These are phyloP conservation scores for Xylaria acuta DNA, from an alignment of 495 filamentous ascomycete species.

Conservation along the genomic window DNA sequence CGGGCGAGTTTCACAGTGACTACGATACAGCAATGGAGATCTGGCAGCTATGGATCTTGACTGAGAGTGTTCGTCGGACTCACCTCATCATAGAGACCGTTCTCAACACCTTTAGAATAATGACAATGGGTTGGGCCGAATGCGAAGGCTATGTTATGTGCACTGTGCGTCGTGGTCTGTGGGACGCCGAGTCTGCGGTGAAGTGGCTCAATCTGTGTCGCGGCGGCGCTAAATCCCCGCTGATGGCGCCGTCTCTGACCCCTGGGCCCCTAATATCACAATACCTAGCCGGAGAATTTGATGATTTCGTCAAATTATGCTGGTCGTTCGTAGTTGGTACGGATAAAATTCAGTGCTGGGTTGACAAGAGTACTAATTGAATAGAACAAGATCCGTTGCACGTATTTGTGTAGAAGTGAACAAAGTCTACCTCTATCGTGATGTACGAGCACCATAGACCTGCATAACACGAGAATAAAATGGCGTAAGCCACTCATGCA, in stretches of 20 bases:
- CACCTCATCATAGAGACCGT: conserved; percentile 50
- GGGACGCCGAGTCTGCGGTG: conserved; percentile 42
- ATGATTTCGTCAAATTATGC: conserved; percentile 19
- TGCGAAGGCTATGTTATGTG: conserved; percentile 50
- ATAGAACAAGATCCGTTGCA: not conserved
- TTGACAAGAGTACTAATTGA: conserved; percentile 16
- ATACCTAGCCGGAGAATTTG: conserved; percentile 15
- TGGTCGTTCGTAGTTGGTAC: conserved; percentile 24
- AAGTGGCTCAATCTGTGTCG: conserved; percentile 34
- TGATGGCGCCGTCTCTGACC: conserved; percentile 15
- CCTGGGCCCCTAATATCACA: conserved; percentile 23
- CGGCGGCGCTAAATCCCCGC: not conserved
- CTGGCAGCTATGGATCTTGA: conserved; percentile 54
- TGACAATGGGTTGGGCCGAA: conserved; percentile 48
- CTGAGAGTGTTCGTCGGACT: conserved; percentile 51
- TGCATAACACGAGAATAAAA: too few species aligned
- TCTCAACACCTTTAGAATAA: conserved; percentile 48
- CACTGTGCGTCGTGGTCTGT: conserved; percentile 46
- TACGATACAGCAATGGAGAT: conserved; percentile 41
- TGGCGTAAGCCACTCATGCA: too few species aligned
- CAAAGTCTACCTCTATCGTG: not conserved
- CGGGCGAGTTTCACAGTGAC: conserved; percentile 27
- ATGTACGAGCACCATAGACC: not conserved
- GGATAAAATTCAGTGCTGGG: conserved; percentile 26
- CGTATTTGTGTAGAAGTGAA: not conserved